These are phyloP conservation scores for Sugiyamaella americana DNA, from an alignment of 805 yeast genomes.

Conservation along the genomic window DNA sequence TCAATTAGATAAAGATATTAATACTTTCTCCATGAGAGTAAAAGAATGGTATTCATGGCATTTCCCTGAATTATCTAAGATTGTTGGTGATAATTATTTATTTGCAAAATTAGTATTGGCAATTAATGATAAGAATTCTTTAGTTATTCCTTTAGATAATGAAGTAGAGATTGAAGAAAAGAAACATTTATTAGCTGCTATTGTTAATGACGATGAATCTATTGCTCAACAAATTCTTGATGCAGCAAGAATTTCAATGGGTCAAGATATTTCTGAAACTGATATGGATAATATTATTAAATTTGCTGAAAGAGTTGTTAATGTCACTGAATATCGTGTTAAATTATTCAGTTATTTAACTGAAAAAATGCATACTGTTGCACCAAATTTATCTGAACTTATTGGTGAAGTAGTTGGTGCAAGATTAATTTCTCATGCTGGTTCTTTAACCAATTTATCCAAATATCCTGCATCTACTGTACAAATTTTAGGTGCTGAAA, in stretches of 20 bases:
- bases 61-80: constrained; percentile 92
- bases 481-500: constrained; percentile 96
- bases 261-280: constrained; percentile 92
- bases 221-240: constrained; percentile 86
- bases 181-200: constrained; percentile 84
- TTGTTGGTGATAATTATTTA: constrained; percentile 81
- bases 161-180: constrained; percentile 28
- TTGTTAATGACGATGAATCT: constrained; percentile 87
- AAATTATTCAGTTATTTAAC: constrained; percentile 78
- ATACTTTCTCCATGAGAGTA: constrained; percentile 94
- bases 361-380: constrained; percentile 96
- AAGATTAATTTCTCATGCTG: constrained; percentile 95
- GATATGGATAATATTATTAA: constrained; percentile 88
- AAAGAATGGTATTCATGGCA: constrained; percentile 99
- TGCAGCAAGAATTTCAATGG: constrained; percentile 97
- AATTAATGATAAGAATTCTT: constrained; percentile 80
- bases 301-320: constrained; percentile 90
- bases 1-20: constrained; percentile 96
- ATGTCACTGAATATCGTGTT: constrained; percentile 84
- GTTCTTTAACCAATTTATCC: constrained; percentile 91
- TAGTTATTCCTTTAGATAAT: constrained; percentile 44
- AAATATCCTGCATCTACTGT: constrained; percentile 99
- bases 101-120: constrained; percentile 76
- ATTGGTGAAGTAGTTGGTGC: constrained; percentile 99
- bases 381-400: constrained; percentile 93